Evolutionary conservation across 345 rosid species (phyloP), one percentile per base, ranked within the genome.

Genomic region (Orychophragmus violaceus): DNA sequence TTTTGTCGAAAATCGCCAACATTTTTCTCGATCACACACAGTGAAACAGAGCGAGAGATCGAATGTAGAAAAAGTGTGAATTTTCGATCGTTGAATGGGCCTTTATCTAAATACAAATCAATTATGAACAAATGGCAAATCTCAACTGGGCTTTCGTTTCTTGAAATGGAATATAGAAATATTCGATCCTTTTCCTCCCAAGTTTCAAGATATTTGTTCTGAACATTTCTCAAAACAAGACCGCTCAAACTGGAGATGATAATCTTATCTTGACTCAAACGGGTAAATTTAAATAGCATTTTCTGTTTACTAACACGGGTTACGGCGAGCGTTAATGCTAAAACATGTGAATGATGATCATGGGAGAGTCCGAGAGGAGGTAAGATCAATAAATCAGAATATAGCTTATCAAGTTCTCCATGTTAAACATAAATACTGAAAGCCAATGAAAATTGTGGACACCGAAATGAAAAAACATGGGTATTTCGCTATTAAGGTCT

Each of bases 1-100:
- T 74, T 49, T 85, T 90, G 49, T 94, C 90, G 59, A 93, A 90
- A 22, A 93, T 84, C 10, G 97, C 98, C 71, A 93, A 25, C 98
- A 90, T 59, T 36, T 42, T 70, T 54, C 58, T 29, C 65, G 45
- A 64, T 56, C 46, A 33, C 18, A 58, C 39, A 53, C 64, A 28
- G 53, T 37, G 0, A n/a, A 12, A 29, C 66, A 65, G 48, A 64
- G 68, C 13, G 1, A 71, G 25, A 36, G 28, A 55, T 44, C 63
- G 29, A 57, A 16, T 27, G 23, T 14, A 17, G 32, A 22, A 37
- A 35, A 60, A 29, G 28, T n/a, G 5, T 51, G 55, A 59, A 61
- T 59, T 59, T 27, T 41, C 5, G 49, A 66, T 64, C 55, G 66
- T 58, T 66, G 77, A 66, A 59, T 11, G 16, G 71, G 14, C 59